Evolutionary conservation across 2,329 filamentous ascomycete species (phyloP).

Genomic region (Fusarium abutilonis): DNA sequence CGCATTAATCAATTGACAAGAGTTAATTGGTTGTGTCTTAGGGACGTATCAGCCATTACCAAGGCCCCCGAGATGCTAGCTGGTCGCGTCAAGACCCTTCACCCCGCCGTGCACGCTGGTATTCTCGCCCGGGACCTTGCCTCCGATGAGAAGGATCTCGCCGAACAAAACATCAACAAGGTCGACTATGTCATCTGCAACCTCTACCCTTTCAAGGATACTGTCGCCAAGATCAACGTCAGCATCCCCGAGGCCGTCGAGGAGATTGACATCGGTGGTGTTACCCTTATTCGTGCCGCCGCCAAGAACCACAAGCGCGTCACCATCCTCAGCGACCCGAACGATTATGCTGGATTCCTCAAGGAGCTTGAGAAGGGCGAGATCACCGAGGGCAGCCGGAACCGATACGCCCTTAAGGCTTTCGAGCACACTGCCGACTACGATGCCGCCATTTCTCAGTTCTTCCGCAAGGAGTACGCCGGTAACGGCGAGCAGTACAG

Average conservation of each 20-base stretch:
- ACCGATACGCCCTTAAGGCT: slow-evolving; percentile 93
- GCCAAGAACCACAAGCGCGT: slow-evolving; percentile 98
- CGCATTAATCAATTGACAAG: background rate
- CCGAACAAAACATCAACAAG: slow-evolving; percentile 93
- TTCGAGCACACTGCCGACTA: slow-evolving; percentile 99
- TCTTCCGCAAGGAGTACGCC: slow-evolving; percentile 98
- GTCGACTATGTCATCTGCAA: slow-evolving; percentile 98
- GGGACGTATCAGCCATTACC: slow-evolving; percentile 97
- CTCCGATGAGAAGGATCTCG: slow-evolving; percentile 96
- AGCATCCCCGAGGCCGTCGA: slow-evolving; percentile 97
- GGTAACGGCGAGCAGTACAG: slow-evolving; percentile 84
- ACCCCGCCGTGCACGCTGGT: slow-evolving; percentile 89
- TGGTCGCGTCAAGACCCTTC: slow-evolving; percentile 87
- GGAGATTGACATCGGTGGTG: slow-evolving; percentile 98
- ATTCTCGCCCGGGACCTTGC: slow-evolving; percentile 95
- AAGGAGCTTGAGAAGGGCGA: slow-evolving; percentile 88
- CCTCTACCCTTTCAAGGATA: slow-evolving; percentile 99
- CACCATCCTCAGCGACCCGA: slow-evolving; percentile 93
- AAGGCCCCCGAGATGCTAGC: slow-evolving; percentile 96
- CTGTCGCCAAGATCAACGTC: slow-evolving; percentile 94
- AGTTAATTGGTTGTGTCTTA: slow-evolving; percentile 51
- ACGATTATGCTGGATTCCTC: slow-evolving; percentile 93
- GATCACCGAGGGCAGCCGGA: slow-evolving; percentile 84
- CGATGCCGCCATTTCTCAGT: slow-evolving; percentile 91
- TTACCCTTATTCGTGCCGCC: slow-evolving; percentile 93